A percentile compares a stretch with the other conserved stretches of the same genome.
Evolutionary conservation across 129 eudicot genomes (phyloP).

Genomic region (Centella asiatica): DNA sequence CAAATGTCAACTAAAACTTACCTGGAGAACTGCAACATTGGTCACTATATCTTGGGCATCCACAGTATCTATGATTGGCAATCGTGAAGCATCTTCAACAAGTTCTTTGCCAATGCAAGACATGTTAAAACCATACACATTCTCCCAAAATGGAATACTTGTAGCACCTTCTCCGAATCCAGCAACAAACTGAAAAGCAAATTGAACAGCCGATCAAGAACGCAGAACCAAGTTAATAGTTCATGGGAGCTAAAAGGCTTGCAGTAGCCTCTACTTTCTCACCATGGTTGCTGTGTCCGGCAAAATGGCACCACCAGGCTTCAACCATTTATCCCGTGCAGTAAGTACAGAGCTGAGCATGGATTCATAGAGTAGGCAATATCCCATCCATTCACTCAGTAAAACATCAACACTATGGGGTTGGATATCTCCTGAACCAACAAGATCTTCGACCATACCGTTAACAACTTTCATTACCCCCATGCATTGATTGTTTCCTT

Average conservation of each 20-base stretch:
- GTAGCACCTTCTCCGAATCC: constrained; percentile 92
- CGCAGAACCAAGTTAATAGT: neutral
- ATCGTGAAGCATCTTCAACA: constrained; percentile 67
- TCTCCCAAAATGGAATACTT: constrained; percentile 88
- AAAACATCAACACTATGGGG: constrained; percentile 79
- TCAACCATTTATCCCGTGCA: constrained; percentile 89
- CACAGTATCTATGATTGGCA: constrained; percentile 79
- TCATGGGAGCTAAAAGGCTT: neutral
- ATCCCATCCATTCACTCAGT: constrained; percentile 97
- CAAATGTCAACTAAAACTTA: constrained; percentile 13
- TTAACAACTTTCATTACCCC: constrained; percentile 66
- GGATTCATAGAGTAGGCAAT: constrained; percentile 86
- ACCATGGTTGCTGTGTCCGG: constrained; percentile 98
- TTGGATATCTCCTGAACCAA: constrained; percentile 30
- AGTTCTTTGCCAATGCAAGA: constrained; percentile 75
- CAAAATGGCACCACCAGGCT: constrained; percentile 94
- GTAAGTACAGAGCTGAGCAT: constrained; percentile 84
- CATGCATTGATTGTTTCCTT: constrained; percentile 9
- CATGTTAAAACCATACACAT: constrained; percentile 89
- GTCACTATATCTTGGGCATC: constrained; percentile 67
- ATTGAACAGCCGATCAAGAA: neutral
- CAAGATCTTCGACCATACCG: constrained; percentile 87
- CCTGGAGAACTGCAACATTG: constrained; percentile 67
- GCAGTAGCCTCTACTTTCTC: constrained; percentile 9
- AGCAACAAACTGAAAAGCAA: constrained; percentile 65